phyloP scores from a whole-genome alignment of 257 asterid genomes.

The Solanum etuberosum region DNA sequence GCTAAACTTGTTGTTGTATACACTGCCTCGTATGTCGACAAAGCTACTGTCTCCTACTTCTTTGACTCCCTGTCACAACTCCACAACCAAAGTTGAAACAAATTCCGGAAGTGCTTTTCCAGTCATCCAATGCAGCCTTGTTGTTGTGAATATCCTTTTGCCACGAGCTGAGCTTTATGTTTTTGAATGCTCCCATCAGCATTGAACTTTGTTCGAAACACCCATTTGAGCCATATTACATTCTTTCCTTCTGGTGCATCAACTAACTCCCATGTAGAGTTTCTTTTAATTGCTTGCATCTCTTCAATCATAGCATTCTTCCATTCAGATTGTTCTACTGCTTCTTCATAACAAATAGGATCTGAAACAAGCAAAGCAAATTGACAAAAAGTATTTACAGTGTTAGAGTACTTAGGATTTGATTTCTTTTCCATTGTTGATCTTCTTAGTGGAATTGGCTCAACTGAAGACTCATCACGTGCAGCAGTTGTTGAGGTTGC shows the following conservation, averaged over 20 bases:
- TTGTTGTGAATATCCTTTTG: neutral
- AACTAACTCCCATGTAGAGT: neutral
- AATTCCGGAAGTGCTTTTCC: neutral
- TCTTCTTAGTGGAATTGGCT: neutral
- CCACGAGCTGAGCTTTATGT: neutral
- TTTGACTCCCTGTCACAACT: neutral
- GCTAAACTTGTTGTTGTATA: neutral
- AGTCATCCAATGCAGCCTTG: neutral
- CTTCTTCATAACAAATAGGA: neutral
- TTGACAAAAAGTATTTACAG: too few species aligned
- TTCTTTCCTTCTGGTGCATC: too few species aligned
- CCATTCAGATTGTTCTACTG: neutral
- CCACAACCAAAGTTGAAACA: neutral
- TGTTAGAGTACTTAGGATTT: too few species aligned
- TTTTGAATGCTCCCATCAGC: neutral
- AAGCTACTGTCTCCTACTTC: neutral
- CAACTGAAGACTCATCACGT: neutral
- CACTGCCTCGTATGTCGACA: too few species aligned
- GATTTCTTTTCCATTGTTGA: too few species aligned
- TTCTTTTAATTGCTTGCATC: neutral
- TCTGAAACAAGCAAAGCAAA: too few species aligned
- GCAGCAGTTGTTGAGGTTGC: neutral
- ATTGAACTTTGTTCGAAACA: neutral
- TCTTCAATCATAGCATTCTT: neutral
- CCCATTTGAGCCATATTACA: neutral